Percentiles rank a stretch among this genome's conserved stretches.
phyloP scores from a whole-genome alignment of 345 rosid genomes.

The Hibiscus mutabilis region DNA sequence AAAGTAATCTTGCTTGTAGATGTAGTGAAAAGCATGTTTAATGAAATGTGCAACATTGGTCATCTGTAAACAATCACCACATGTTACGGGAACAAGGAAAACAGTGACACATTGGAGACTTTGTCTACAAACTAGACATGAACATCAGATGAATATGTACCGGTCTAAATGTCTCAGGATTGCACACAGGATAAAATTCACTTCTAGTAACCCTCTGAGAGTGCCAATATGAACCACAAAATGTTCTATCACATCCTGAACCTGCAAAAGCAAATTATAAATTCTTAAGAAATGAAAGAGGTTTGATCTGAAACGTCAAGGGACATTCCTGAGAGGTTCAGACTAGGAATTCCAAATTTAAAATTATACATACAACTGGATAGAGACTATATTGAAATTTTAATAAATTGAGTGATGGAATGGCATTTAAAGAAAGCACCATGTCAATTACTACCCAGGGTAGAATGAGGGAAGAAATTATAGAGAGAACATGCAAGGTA shows the following conservation, averaged over 20 bases:
- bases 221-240: constrained; percentile 87
- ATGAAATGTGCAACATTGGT: neutral
- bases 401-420: neutral
- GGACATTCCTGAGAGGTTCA: neutral
- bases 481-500: neutral
- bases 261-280: constrained; percentile 41
- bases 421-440: neutral
- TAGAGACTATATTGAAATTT: neutral
- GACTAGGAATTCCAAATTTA: constrained; percentile 2
- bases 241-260: constrained; percentile 77
- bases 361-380: neutral
- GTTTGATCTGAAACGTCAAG: neutral
- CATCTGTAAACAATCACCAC: neutral
- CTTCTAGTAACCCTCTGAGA: constrained; percentile 38
- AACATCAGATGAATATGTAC: constrained; percentile 21
- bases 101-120: neutral
- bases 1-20: neutral
- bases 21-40: neutral
- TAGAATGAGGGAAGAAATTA: neutral
- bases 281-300: neutral
- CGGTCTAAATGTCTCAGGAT: constrained; percentile 50
- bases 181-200: constrained; percentile 41
- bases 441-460: neutral
- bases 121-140: neutral
- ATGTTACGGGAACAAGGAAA: neutral